phyloP scores from a whole-genome alignment of 2,329 filamentous ascomycete genomes.

The Xylaria sp. region DNA sequence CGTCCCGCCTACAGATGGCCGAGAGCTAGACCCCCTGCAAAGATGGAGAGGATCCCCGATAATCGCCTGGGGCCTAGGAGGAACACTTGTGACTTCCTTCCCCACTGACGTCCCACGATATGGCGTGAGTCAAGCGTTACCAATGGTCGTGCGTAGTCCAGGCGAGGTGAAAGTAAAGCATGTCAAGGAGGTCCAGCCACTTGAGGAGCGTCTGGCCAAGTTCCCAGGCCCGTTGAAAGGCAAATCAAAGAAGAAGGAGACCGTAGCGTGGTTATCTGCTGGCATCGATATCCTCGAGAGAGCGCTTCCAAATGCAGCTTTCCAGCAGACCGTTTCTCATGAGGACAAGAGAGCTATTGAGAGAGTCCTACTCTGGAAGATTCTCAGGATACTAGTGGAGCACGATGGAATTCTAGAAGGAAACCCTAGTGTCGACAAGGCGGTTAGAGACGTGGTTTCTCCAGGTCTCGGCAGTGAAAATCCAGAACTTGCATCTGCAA shows the following conservation, averaged over 20 bases:
- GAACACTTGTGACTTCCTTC: conserved; percentile 80
- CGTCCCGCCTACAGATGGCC: conserved; percentile 65
- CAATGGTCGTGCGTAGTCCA: conserved; percentile 79
- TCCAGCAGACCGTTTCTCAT: conserved; percentile 55
- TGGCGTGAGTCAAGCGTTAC: conserved; percentile 69
- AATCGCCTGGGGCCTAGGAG: conserved; percentile 86
- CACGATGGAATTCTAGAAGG: conserved; percentile 83
- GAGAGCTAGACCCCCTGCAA: conserved; percentile 75
- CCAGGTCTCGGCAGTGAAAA: conserved; percentile 50
- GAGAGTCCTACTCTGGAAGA: conserved; percentile 83
- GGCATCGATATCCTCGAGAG: conserved; percentile 77
- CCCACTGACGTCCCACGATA: conserved; percentile 89
- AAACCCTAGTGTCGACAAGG: conserved; percentile 69
- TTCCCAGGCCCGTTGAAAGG: conserved; percentile 89
- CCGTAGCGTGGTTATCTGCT: conserved; percentile 74
- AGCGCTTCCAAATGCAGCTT: conserved; percentile 51
- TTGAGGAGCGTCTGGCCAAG: conserved; percentile 72
- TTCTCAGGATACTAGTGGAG: conserved; percentile 80
- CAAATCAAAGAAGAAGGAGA: conserved; percentile 96
- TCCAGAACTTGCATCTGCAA: conserved; percentile 26
- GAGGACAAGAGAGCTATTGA: conserved; percentile 76
- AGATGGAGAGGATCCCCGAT: conserved; percentile 90
- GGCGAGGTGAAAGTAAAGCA: conserved; percentile 81
- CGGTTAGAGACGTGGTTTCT: conserved; percentile 74
- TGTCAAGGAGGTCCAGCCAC: conserved; percentile 72